Base-by-base conservation (phyloP, 768 basidiomycete genomes). In the Rhizopogon vesiculosus region DNA sequence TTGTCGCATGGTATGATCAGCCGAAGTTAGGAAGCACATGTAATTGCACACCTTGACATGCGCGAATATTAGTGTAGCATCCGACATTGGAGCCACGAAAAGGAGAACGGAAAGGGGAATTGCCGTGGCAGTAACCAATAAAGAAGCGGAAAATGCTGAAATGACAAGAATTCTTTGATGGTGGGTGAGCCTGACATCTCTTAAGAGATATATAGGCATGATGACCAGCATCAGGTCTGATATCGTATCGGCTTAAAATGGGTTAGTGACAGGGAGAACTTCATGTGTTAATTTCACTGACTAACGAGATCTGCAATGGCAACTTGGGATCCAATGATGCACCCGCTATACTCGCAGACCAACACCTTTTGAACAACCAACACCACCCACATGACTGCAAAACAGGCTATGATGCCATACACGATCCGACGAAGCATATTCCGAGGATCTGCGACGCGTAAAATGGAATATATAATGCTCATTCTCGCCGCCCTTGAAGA, bases 381-480 rank as follows among this genome's bases (percentile, higher is more conserved):
- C 9, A 45, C 64, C 19, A 55, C 45, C 18, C 51, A 40, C 58
- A 61, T 64, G 1, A 18, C 43, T n/a, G 60, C 10, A 40, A 68
- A 68, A 29, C 59, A 16, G 18, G 12, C 45, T 16, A 63, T 62
- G 19, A 58, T 59, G 45, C 59, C 42, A 40, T 64, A 62, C 15
- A 60, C 57, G 16, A 57, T 35, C 18, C 59, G 31, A 50, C 60
- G 58, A 25, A 55, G 22, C 29, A 44, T 56, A 42, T 28, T 41
- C 1, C 45, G 28, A 0, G 66, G 66, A 29, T 53, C 58, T 38
- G 55, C 48, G 53, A 68, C 56, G 45, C 66, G 64, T 35, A 60
- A 31, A 15, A 69, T 41, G 3, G 66, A 69, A 39, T 50, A 68
- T 5, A 68, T 41, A 13, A 68, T 68, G 38, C 68, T 69, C 52